A percentile compares a stretch with the other conserved stretches of the same genome.
Conservation (phyloP, 192 early-diverging fungal species). For the Phycomyces blakesleeanus region DNA sequence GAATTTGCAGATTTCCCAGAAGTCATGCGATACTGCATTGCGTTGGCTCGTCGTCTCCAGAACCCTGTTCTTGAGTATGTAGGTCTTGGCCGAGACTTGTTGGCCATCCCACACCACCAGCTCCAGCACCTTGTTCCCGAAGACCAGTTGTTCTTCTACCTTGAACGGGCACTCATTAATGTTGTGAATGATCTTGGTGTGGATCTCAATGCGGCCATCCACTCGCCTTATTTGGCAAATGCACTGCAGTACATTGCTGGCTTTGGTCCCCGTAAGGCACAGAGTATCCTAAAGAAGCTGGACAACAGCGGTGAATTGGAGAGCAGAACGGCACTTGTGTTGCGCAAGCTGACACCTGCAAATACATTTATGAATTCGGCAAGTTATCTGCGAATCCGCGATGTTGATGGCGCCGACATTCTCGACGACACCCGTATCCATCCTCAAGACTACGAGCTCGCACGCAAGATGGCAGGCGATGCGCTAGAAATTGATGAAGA, state of each 20-base stretch:
- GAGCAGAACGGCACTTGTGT: constrained; percentile 67
- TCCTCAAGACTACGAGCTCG: constrained; percentile 91
- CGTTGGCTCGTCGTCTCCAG: constrained; percentile 79
- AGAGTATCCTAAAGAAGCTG: constrained; percentile 67
- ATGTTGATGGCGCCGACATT: constrained; percentile 61
- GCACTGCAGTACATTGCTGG: constrained; percentile 90
- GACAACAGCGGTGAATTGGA: constrained; percentile 49
- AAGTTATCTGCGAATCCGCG: constrained; percentile 83
- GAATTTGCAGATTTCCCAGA: constrained; percentile 68
- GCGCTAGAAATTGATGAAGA: constrained; percentile 88
- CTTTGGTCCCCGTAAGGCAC: constrained; percentile 90
- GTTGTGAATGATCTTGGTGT: constrained; percentile 83
- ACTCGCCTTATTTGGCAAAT: constrained; percentile 59
- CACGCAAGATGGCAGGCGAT: constrained; percentile 95
- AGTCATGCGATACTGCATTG: constrained; percentile 83
- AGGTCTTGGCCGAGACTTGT: constrained; percentile 59
- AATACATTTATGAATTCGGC: constrained; percentile 91
- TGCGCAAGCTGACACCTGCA: constrained; percentile 58
- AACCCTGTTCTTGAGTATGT: constrained; percentile 81
- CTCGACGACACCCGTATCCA: constrained; percentile 95
- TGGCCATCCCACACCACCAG: constrained; percentile 70
- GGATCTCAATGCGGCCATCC: constrained; percentile 80
- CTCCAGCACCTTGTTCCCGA: constrained; percentile 69
- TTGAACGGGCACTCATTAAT: constrained; percentile 88
- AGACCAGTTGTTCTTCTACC: constrained; percentile 56